phyloP scores from a whole-genome alignment of 2,329 filamentous ascomycete species.

The Hymenoscyphus fraxineus region DNA sequence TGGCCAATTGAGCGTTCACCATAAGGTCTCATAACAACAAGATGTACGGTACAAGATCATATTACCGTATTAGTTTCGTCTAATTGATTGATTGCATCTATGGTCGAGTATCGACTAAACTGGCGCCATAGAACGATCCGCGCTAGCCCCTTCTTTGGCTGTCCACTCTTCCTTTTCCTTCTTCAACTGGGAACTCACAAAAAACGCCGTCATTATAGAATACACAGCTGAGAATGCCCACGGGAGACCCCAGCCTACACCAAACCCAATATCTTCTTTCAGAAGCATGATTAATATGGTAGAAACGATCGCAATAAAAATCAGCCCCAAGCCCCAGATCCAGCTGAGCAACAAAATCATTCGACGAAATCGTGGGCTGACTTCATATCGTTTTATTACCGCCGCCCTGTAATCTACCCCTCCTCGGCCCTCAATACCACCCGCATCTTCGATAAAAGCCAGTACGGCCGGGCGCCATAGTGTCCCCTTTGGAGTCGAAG shows the following conservation, averaged over 20 bases:
- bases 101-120: constrained; percentile 13
- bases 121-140: constrained; percentile 7
- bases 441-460: constrained; percentile 27
- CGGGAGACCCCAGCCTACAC: constrained; percentile 31
- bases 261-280: constrained; percentile 25
- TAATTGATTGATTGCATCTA: background rate
- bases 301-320: constrained; percentile 25
- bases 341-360: constrained; percentile 28
- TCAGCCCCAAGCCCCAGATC: constrained; percentile 32
- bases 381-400: constrained; percentile 28
- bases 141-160: constrained; percentile 14
- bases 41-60: constrained; percentile 5
- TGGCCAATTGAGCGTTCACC: constrained; percentile 28
- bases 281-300: constrained; percentile 28
- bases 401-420: constrained; percentile 26
- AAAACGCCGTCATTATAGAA: constrained; percentile 20
- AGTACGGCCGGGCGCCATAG: constrained; percentile 26
- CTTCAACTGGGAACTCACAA: constrained; percentile 22
- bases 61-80: background rate
- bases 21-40: constrained; percentile 1
- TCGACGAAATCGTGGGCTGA: constrained; percentile 25
- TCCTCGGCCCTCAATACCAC: constrained; percentile 29
- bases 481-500: constrained; percentile 28
- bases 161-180: constrained; percentile 23
- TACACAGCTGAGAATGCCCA: constrained; percentile 21